phyloP scores from a whole-genome alignment of 164 flowering plant species.

The Berberis thunbergii region DNA sequence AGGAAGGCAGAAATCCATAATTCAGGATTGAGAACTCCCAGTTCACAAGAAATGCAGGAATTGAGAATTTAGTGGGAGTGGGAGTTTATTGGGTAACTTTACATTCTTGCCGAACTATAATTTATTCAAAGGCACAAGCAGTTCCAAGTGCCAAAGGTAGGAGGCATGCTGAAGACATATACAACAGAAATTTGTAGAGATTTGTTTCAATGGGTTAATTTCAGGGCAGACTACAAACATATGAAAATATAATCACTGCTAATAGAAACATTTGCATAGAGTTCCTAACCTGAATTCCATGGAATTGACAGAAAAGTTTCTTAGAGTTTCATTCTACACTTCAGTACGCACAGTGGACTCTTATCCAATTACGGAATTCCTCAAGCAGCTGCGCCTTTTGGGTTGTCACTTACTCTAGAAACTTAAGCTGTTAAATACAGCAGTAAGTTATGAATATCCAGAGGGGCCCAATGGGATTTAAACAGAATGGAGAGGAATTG shows the following conservation, averaged over 20 bases:
- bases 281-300: neutral
- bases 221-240: neutral
- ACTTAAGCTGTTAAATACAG: no score
- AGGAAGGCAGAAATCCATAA: no score
- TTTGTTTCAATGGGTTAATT: constrained; percentile 27
- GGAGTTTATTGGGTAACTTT: constrained; percentile 37
- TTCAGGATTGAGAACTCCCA: neutral
- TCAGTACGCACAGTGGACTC: neutral
- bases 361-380: no score
- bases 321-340: neutral
- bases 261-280: neutral
- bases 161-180: constrained; percentile 49
- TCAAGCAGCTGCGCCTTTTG: no score
- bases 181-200: constrained; percentile 50
- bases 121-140: constrained; percentile 19
- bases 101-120: constrained; percentile 61
- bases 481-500: no score
- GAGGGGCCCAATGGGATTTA: no score
- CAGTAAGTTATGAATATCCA: no score
- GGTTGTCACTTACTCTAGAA: no score
- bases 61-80: constrained; percentile 10
- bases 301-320: neutral
- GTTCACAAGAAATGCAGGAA: constrained; percentile 19
- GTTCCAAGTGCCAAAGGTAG: constrained; percentile 55
- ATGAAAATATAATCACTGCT: neutral